phyloP scores from a whole-genome alignment of 1,139 yeast genomes.

The Scheffersomyces stambukii region DNA sequence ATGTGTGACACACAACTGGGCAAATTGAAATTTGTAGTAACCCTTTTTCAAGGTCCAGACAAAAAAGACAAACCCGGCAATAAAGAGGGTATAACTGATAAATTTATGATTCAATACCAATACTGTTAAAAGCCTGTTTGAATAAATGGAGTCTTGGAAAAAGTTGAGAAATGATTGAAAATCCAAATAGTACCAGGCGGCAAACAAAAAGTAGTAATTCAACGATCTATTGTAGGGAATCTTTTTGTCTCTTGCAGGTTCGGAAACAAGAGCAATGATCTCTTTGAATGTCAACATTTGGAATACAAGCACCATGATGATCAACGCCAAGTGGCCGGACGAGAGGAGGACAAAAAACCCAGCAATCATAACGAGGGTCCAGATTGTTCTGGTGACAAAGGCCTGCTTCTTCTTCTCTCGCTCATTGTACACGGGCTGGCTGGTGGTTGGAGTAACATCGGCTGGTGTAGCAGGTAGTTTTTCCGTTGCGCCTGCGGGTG shows the following conservation, averaged over 20 bases:
- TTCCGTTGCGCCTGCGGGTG: too few relatives aligned
- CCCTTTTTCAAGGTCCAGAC: slow-evolving; percentile 90
- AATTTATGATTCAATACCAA: slow-evolving; percentile 73
- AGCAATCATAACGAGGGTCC: slow-evolving; percentile 90
- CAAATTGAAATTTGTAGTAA: slow-evolving; percentile 85
- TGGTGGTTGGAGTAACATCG: too few relatives aligned
- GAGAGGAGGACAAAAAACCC: slow-evolving; percentile 68
- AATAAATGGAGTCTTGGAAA: slow-evolving; percentile 39
- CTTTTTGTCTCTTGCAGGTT: slow-evolving; percentile 78
- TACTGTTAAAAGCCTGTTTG: slow-evolving; percentile 38
- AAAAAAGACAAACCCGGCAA: slow-evolving; percentile 85
- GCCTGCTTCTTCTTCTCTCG: slow-evolving; percentile 72
- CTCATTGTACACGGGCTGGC: slow-evolving; percentile 10
- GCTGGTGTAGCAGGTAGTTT: too few relatives aligned
- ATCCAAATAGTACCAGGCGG: slow-evolving; percentile 84
- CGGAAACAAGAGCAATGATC: slow-evolving; percentile 80
- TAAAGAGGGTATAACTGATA: slow-evolving; percentile 77
- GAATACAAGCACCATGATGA: slow-evolving; percentile 62
- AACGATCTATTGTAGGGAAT: slow-evolving; percentile 80
- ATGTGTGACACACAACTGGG: slow-evolving; percentile 90
- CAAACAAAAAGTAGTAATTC: slow-evolving; percentile 82
- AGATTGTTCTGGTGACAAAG: slow-evolving; percentile 82
- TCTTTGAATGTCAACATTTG: slow-evolving; percentile 88
- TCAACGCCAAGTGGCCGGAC: slow-evolving; percentile 86
- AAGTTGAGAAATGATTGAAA: slow-evolving; percentile 78